Base-by-base conservation (phyloP, 2,329 filamentous ascomycete species). In the Nemania diffusa region DNA sequence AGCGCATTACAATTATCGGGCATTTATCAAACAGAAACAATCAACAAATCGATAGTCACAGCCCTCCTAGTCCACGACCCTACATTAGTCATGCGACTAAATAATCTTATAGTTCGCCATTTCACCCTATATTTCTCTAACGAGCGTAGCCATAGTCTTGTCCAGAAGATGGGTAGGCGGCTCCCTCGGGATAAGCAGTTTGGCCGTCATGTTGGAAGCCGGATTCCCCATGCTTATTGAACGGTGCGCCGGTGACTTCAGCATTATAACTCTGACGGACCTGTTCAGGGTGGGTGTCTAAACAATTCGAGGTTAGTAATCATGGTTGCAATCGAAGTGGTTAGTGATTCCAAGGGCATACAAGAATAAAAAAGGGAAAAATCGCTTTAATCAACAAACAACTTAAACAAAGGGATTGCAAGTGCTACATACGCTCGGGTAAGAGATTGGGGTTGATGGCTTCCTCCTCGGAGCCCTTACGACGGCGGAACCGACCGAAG, bases 231-330 rank as follows among this genome's bases (percentile, higher is more conserved):
- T 78, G 74, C 69, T 79, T 80, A 69, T 73, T 73, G 67, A 76
- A 71, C 53, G 57, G 9, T 57, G 57, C n/a, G 34, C 73, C 73
- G 32, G 79, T 80, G 32, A 74, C 64, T 61, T 80, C 79, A 6
- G 79, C 79, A 64, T 77, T 75, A 70, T 81, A 80, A 68, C 79
- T 80, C 46, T 73, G 69, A 48, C 78, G 77, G 34, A 79, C 70
- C 65, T 79, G 73, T 27, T 76, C 74, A 17, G 78, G 77, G 57
- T 77, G 74, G 37, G 78, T 67, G 51, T 68, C 68, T 70, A 46
- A 26, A 32, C 0, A 17, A 27, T 37, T n/a, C n/a, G 3, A 29
- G 2, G 42, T 69, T 46, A 69, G 46, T 15, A 20, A 27, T 32
- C 22, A 15, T 55, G 27, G 1, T 24, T 24, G n/a, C 8, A 44